These are phyloP conservation scores for Exophiala aquamarina DNA, from an alignment of 2,329 filamentous ascomycete genomes.

Conservation along the genomic window DNA sequence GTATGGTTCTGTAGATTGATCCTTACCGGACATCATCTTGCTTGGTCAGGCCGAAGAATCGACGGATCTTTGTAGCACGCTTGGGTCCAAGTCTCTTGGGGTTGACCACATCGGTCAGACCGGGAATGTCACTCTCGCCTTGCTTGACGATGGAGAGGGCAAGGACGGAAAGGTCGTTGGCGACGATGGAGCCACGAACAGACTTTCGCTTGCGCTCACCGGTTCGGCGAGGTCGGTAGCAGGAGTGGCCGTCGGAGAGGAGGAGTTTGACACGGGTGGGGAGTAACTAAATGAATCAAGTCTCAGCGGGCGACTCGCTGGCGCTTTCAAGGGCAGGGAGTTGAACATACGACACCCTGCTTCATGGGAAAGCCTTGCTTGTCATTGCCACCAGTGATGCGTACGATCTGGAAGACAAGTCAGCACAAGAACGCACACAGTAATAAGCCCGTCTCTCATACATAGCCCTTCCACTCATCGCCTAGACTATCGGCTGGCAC, in stretches of 20 bases:
- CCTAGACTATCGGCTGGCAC: slow-evolving; percentile 91
- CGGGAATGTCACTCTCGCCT: slow-evolving; percentile 90
- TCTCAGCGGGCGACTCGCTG: slow-evolving; percentile 29
- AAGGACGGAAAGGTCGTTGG: slow-evolving; percentile 89
- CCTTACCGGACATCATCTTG: slow-evolving; percentile 96
- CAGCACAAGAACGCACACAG: slow-evolving; percentile 10
- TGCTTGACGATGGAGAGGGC: slow-evolving; percentile 97
- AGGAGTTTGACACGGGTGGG: slow-evolving; percentile 98
- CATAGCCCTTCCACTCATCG: slow-evolving; percentile 99
- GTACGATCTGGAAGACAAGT: slow-evolving; percentile 27
- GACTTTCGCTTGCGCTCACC: slow-evolving; percentile 99
- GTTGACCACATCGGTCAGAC: slow-evolving; percentile 95
- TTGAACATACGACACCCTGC: slow-evolving; percentile 76
- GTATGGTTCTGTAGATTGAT: too few species aligned
- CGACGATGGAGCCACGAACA: slow-evolving; percentile 98
- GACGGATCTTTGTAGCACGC: slow-evolving; percentile 99
- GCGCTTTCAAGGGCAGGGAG: slow-evolving; percentile 30
- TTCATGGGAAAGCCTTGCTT: slow-evolving; percentile 99
- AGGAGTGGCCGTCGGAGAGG: slow-evolving; percentile 94
- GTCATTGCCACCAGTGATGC: slow-evolving; percentile 99
- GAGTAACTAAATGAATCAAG: slow-evolving; percentile 62
- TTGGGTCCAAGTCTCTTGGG: slow-evolving; percentile 99
- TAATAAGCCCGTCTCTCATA: slow-evolving; percentile 64
- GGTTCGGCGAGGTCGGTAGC: slow-evolving; percentile 96
- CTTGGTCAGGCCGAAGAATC: slow-evolving; percentile 99